Conservation (phyloP, 352 stramenopile genomes). For the Phytophthora cactorum region DNA sequence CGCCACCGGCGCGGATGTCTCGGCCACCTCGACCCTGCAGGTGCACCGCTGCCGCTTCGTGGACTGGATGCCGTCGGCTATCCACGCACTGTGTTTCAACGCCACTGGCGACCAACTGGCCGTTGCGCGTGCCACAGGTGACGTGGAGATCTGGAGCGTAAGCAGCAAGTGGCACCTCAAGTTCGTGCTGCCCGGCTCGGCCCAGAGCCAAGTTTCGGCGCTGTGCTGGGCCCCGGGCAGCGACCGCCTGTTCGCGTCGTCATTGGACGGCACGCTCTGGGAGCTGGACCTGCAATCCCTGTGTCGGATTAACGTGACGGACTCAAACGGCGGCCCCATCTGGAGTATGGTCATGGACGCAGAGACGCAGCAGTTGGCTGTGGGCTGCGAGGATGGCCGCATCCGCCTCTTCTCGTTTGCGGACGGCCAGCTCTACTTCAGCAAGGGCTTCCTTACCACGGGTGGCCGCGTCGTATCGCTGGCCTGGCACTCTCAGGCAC, state of each 20-base stretch:
- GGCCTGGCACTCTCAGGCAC: constrained; percentile 73
- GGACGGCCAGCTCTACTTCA: constrained; percentile 81
- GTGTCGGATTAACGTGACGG: constrained; percentile 76
- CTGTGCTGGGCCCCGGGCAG: constrained; percentile 55
- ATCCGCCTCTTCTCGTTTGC: constrained; percentile 89
- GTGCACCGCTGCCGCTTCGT: constrained; percentile 88
- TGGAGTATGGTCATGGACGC: constrained; percentile 88
- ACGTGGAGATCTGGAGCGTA: constrained; percentile 83
- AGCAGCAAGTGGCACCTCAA: constrained; percentile 75
- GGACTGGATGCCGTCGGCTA: constrained; percentile 81
- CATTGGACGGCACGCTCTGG: constrained; percentile 78
- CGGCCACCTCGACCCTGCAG: constrained; percentile 34
- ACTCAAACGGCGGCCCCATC: constrained; percentile 89
- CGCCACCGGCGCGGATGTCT: too few species aligned
- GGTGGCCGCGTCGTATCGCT: constrained; percentile 82
- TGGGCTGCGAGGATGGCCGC: constrained; percentile 91
- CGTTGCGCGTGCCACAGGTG: constrained; percentile 78
- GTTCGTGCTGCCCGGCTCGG: constrained; percentile 71
- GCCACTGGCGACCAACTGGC: constrained; percentile 61
- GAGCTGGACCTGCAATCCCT: constrained; percentile 81
- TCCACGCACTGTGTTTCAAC: constrained; percentile 73
- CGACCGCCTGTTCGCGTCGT: constrained; percentile 71
- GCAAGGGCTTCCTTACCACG: constrained; percentile 83
- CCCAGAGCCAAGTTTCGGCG: constrained; percentile 72
- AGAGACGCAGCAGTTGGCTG: constrained; percentile 63